phyloP scores from a whole-genome alignment of 345 rosid species.

The Eutrema heterophyllum region DNA sequence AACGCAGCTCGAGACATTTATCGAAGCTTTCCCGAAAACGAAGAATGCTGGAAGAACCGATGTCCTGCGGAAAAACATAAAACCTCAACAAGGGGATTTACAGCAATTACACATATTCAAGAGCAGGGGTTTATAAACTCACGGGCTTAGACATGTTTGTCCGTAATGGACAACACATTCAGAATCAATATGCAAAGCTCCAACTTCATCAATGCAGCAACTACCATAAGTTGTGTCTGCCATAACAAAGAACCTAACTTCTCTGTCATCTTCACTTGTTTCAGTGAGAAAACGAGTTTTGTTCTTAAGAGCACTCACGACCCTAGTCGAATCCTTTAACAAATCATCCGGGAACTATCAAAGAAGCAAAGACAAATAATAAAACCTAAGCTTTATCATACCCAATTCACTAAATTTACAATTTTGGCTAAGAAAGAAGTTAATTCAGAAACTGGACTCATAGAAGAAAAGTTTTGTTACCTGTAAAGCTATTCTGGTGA shows the following conservation, averaged over 20 bases:
- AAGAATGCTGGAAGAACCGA: slow-evolving; percentile 76
- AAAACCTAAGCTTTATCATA: slow-evolving; percentile 5
- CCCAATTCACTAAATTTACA: neutral
- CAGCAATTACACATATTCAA: neutral
- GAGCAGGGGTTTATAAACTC: slow-evolving; percentile 24
- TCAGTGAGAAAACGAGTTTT: slow-evolving; percentile 32
- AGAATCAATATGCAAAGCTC: slow-evolving; percentile 67
- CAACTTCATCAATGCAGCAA: slow-evolving; percentile 92
- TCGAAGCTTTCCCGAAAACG: slow-evolving; percentile 74
- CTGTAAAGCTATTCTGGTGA: slow-evolving; percentile 76
- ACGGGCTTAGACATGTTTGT: slow-evolving; percentile 95
- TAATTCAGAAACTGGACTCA: too few species aligned
- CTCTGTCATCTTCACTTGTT: slow-evolving; percentile 32
- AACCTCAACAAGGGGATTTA: neutral
- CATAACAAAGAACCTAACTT: slow-evolving; percentile 67
- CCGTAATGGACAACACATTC: slow-evolving; percentile 90
- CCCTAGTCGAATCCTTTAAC: slow-evolving; percentile 56
- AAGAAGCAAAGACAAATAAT: neutral
- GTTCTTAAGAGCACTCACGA: slow-evolving; percentile 44
- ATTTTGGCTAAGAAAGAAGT: neutral
- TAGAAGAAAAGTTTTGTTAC: slow-evolving; percentile 27
- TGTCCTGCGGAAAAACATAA: slow-evolving; percentile 45
- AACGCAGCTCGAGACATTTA: slow-evolving; percentile 41
- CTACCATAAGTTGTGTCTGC: slow-evolving; percentile 92
- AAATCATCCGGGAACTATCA: slow-evolving; percentile 83